Evolutionary conservation across 2,329 filamentous ascomycete genomes (phyloP).

Genomic region (Xylariaceae sp.): DNA sequence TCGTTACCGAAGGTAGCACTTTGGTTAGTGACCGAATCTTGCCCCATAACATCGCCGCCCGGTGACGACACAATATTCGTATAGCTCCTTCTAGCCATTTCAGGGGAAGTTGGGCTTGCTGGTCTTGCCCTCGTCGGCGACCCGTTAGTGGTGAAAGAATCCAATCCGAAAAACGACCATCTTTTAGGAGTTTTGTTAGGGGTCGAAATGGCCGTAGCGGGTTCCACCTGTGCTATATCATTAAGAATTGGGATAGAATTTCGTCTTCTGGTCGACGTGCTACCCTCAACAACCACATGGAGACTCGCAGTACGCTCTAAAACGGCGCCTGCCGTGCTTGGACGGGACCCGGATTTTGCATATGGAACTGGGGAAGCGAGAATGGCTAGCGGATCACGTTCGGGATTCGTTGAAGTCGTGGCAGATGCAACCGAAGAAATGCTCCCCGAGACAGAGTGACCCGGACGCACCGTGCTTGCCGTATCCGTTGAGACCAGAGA

Average conservation of each 20-base stretch:
- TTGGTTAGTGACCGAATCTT: conserved; percentile 17
- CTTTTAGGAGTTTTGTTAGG: conserved; percentile 52
- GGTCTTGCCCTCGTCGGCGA: conserved; percentile 47
- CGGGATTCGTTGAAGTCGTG: conserved; percentile 43
- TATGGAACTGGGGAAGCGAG: conserved; percentile 40
- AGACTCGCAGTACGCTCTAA: conserved; percentile 49
- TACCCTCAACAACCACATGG: conserved; percentile 32
- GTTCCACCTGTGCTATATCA: conserved; percentile 37
- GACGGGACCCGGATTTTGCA: conserved; percentile 49
- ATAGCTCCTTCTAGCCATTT: conserved; percentile 33
- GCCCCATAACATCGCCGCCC: conserved; percentile 35
- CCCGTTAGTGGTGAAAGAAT: conserved; percentile 46
- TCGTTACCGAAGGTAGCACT: conserved; percentile 20
- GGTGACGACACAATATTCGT: conserved; percentile 33
- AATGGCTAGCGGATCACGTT: conserved; percentile 38
- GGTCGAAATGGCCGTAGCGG: conserved; percentile 40
- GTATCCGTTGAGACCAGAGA: conserved; percentile 83
- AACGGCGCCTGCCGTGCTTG: conserved; percentile 68
- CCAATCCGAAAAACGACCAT: conserved; percentile 61
- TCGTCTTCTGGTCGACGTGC: conserved; percentile 45
- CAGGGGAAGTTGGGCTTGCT: conserved; percentile 45
- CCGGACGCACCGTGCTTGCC: conserved; percentile 66
- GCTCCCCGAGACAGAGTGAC: conserved; percentile 73
- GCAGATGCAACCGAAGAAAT: conserved; percentile 71
- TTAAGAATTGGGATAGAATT: conserved; percentile 57